A percentile compares a stretch with the other conserved stretches of the same genome.
Evolutionary conservation across 1,139 yeast species (phyloP).

Genomic region (Scheffersomyces parashehatae): DNA sequence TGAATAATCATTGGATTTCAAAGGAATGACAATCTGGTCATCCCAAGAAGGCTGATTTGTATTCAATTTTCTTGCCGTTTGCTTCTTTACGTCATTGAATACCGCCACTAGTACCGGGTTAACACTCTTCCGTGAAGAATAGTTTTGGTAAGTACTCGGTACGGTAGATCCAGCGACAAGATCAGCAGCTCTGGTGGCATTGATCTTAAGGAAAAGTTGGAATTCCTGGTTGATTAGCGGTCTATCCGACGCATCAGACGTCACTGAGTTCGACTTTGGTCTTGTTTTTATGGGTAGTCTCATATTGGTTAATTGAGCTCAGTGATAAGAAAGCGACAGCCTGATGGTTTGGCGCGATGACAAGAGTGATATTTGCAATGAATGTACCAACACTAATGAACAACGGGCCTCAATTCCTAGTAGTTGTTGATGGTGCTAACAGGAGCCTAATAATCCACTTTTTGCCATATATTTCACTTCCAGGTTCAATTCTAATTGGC

Average conservation of each 20-base stretch:
- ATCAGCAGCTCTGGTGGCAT: slow-evolving; percentile 44
- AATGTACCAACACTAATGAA: too few relatives aligned
- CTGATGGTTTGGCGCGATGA: too few relatives aligned
- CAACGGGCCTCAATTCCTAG: too few relatives aligned
- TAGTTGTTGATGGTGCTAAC: too few relatives aligned
- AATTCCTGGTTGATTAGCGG: slow-evolving; percentile 1
- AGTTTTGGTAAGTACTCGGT: not conserved
- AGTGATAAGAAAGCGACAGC: not conserved
- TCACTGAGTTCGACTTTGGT: not conserved
- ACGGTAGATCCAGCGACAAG: slow-evolving; percentile 19
- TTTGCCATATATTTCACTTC: too few relatives aligned
- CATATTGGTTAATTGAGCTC: not conserved
- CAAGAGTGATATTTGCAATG: too few relatives aligned
- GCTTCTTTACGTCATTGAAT: slow-evolving; percentile 30
- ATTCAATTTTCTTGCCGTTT: slow-evolving; percentile 35
- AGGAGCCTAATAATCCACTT: too few relatives aligned
- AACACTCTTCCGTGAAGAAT: slow-evolving; percentile 17
- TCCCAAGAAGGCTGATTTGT: slow-evolving; percentile 51
- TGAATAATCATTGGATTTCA: slow-evolving; percentile 28
- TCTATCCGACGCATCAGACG: not conserved
- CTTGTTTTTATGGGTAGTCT: not conserved
- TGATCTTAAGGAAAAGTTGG: slow-evolving; percentile 29
- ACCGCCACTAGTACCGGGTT: slow-evolving; percentile 40
- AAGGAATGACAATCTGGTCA: slow-evolving; percentile 33
- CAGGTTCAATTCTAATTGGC: too few relatives aligned